Percentiles rank a stretch among this genome's conserved stretches.
These are phyloP conservation scores for Azolla pinnata DNA, from an alignment of 75 land plant species.

Conservation along the genomic window DNA sequence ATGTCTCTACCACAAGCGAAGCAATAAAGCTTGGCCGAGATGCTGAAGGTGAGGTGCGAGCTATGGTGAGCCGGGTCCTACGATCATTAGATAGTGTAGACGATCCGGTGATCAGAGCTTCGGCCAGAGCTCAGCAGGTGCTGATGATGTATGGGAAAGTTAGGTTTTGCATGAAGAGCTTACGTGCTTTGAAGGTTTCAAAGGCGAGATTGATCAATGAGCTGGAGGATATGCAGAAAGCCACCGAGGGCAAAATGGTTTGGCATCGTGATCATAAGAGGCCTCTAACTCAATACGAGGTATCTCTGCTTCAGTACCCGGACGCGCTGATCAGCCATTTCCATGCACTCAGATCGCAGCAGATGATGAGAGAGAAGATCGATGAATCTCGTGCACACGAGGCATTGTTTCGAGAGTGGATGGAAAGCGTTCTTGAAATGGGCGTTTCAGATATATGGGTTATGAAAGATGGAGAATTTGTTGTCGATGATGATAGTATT, in stretches of 20 bases:
- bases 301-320: slow-evolving; percentile 10
- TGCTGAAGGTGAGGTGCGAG: not conserved
- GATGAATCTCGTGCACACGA: slow-evolving; percentile 11
- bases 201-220: slow-evolving; percentile 12
- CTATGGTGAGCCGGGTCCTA: slow-evolving; percentile 2
- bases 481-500: no score
- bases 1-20: slow-evolving; percentile 7
- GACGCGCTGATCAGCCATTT: slow-evolving; percentile 4
- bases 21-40: not conserved
- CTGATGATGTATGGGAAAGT: slow-evolving; percentile 20
- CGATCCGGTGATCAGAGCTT: not conserved
- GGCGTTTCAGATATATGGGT: not conserved
- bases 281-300: slow-evolving; percentile 15
- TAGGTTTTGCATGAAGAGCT: not conserved
- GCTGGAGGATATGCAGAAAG: slow-evolving; percentile 2
- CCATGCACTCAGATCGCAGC: slow-evolving; percentile 13
- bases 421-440: slow-evolving; percentile 12
- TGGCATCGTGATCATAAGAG: no score
- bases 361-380: slow-evolving; percentile 7
- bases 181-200: slow-evolving; percentile 7
- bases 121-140: slow-evolving; percentile 11
- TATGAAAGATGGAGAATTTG: no score
- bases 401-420: slow-evolving; percentile 19
- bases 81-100: not conserved
- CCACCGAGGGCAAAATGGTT: not conserved